Evolutionary conservation across 2,329 filamentous ascomycete genomes (phyloP).

Genomic region (Orbilia blumenaviensis): DNA sequence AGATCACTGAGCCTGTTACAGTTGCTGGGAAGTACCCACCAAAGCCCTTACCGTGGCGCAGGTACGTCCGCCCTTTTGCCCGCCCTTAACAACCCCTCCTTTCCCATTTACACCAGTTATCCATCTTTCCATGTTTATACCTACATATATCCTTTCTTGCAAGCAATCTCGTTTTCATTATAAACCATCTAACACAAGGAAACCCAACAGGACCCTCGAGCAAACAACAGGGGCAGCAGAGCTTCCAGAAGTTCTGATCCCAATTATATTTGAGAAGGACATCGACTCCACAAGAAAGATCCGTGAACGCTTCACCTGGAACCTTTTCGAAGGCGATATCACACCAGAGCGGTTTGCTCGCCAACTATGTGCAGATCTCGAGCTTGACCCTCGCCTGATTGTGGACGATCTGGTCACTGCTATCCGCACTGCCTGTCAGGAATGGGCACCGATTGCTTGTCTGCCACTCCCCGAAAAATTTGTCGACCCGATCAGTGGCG

Average conservation of each 20-base stretch:
- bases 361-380: constrained; percentile 87
- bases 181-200: too few relatives aligned
- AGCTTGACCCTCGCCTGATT: constrained; percentile 74
- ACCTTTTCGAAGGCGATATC: constrained; percentile 89
- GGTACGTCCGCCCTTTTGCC: constrained; percentile 26
- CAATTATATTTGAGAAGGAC: constrained; percentile 95
- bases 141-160: neutral
- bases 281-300: constrained; percentile 78
- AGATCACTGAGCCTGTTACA: constrained; percentile 54
- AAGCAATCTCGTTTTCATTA: neutral
- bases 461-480: constrained; percentile 69
- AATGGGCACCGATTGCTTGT: constrained; percentile 92
- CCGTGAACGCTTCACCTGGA: constrained; percentile 97
- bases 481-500: constrained; percentile 47
- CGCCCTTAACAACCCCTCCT: neutral
- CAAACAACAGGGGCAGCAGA: constrained; percentile 74
- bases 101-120: neutral
- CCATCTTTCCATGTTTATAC: neutral
- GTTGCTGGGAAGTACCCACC: constrained; percentile 52
- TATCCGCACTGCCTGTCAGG: constrained; percentile 92
- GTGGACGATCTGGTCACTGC: constrained; percentile 87
- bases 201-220: constrained; percentile 65
- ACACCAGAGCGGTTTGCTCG: constrained; percentile 97
- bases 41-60: constrained; percentile 43
- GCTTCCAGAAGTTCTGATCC: constrained; percentile 88